Percentiles rank a stretch among this genome's conserved stretches.
These are phyloP conservation scores for Spizellomyces sp. DNA, from an alignment of 192 early-diverging fungal species.

Conservation along the genomic window DNA sequence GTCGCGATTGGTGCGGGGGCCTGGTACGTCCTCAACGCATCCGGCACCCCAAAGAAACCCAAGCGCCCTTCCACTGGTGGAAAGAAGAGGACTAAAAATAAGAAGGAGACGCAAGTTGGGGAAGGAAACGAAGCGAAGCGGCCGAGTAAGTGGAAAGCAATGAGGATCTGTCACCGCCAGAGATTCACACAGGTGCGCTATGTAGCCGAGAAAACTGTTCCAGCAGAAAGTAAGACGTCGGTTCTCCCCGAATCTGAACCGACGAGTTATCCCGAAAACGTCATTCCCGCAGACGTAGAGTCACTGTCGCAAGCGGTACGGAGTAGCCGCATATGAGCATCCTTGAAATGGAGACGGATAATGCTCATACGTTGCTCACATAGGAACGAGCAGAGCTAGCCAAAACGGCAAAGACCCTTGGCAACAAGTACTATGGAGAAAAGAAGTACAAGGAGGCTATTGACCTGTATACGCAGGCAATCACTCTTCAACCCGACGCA, in stretches of 20 bases:
- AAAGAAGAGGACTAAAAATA: conserved; percentile 19
- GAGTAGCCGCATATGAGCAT: too few species aligned
- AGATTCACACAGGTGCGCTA: too few species aligned
- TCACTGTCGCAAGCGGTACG: neutral
- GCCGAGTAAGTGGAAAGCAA: too few species aligned
- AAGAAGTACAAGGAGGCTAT: conserved; percentile 87
- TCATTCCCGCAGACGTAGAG: conserved; percentile 20
- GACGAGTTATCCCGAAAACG: neutral
- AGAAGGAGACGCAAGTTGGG: neutral
- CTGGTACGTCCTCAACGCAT: conserved; percentile 21
- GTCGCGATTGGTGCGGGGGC: conserved; percentile 33
- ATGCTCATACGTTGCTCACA: neutral
- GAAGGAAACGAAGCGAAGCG: too few species aligned
- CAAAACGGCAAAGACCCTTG: conserved; percentile 76
- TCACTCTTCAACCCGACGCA: conserved; percentile 76
- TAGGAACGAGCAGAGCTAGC: conserved; percentile 57
- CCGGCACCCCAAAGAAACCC: conserved; percentile 12
- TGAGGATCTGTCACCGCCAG: too few species aligned
- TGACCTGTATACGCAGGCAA: conserved; percentile 85
- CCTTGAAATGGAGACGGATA: too few species aligned
- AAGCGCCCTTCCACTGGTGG: neutral
- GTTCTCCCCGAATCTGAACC: too few species aligned
- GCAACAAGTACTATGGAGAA: conserved; percentile 84
- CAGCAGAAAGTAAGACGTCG: too few species aligned
- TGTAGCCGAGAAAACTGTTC: too few species aligned